A percentile compares a stretch with the other conserved stretches of the same genome.
Evolutionary conservation across 495 filamentous ascomycete species (phyloP).

Genomic region (Neurospora terricola): DNA sequence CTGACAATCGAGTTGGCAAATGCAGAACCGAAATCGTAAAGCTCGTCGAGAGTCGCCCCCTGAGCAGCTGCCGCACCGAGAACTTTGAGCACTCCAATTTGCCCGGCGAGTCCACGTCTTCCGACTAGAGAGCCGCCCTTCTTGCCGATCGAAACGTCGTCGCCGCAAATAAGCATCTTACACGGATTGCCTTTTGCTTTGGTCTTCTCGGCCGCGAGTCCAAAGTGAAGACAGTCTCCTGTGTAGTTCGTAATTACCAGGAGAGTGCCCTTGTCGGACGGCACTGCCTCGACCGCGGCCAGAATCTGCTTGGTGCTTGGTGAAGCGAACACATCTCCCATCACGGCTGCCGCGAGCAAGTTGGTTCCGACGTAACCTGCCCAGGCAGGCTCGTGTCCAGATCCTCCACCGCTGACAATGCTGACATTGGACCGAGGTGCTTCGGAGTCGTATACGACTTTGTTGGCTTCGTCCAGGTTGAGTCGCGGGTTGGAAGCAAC

Average conservation of each 20-base stretch:
- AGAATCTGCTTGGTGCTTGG: constrained; percentile 54
- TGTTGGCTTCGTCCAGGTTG: constrained; percentile 43
- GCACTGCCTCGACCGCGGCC: constrained; percentile 44
- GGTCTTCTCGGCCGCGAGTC: constrained; percentile 52
- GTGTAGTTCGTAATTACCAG: constrained; percentile 60
- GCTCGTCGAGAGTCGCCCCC: constrained; percentile 43
- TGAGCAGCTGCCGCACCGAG: constrained; percentile 29
- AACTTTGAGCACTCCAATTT: constrained; percentile 33
- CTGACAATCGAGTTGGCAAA: constrained; percentile 47
- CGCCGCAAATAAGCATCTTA: constrained; percentile 48
- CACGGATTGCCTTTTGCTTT: constrained; percentile 43
- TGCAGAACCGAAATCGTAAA: constrained; percentile 44
- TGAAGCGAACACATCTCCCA: constrained; percentile 53
- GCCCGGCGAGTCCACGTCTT: constrained; percentile 47
- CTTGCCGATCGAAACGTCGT: constrained; percentile 52
- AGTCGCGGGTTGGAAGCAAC: constrained; percentile 47
- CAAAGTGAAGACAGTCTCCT: constrained; percentile 56
- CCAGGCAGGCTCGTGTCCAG: constrained; percentile 56
- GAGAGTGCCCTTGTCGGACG: constrained; percentile 47
- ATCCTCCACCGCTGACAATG: constrained; percentile 51
- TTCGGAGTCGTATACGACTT: constrained; percentile 47
- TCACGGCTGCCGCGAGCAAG: constrained; percentile 49
- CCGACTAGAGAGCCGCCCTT: constrained; percentile 45
- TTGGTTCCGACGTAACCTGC: constrained; percentile 53
- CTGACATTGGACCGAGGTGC: constrained; percentile 42